Evolutionary conservation across 345 rosid species (phyloP).

Genomic region (Brassica cretica): DNA sequence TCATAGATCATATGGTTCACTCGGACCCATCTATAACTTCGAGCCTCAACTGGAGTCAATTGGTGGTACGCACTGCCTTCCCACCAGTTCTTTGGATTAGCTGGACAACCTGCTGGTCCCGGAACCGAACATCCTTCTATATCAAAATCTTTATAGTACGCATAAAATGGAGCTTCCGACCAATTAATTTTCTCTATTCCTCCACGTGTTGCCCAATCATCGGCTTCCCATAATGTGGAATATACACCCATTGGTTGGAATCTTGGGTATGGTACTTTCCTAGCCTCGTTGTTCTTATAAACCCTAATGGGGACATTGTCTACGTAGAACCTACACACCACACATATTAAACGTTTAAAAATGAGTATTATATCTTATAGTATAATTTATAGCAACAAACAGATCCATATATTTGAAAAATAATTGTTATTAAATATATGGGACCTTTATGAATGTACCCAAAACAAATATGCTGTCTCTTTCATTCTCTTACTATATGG

Average conservation of each 20-base stretch:
- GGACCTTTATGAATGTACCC: conserved; percentile 23
- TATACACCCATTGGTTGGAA: conserved; percentile 84
- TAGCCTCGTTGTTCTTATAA: conserved; percentile 84
- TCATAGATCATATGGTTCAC: conserved; percentile 88
- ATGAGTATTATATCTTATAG: background rate
- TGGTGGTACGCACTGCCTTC: conserved; percentile 58
- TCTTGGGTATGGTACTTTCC: conserved; percentile 64
- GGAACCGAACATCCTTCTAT: conserved; percentile 87
- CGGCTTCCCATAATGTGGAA: conserved; percentile 96
- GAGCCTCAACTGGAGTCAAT: conserved; percentile 63
- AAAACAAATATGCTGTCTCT: conserved; percentile 32
- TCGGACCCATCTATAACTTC: conserved; percentile 88
- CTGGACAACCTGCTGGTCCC: conserved; percentile 61
- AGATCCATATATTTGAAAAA: background rate
- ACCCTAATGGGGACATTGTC: conserved; percentile 84
- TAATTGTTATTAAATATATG: conserved; percentile 15
- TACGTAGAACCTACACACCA: conserved; percentile 59
- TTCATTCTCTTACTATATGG: conserved; percentile 36
- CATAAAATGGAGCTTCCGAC: conserved; percentile 80
- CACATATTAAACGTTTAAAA: conserved; percentile 3
- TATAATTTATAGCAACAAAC: background rate
- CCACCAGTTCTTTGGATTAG: conserved; percentile 77
- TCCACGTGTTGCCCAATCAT: conserved; percentile 97
- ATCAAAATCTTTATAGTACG: conserved; percentile 85
- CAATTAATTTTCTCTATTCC: conserved; percentile 87